phyloP scores from a whole-genome alignment of 2,329 filamentous ascomycete genomes.

The Sporothrix globosa region DNA sequence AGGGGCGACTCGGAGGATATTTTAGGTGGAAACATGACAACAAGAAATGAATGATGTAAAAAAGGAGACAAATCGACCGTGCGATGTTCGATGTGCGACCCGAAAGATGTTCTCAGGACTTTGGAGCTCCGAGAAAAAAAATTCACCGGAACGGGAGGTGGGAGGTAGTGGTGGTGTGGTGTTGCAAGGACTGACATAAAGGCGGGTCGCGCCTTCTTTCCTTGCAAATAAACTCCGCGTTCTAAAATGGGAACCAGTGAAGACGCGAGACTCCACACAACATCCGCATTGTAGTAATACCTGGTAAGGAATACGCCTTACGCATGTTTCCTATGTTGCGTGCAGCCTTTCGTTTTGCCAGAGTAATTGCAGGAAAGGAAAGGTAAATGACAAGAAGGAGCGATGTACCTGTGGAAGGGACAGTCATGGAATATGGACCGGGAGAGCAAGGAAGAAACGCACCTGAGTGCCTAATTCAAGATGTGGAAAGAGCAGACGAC shows the following conservation, averaged over 20 bases:
- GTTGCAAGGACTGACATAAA: neutral
- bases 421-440: neutral
- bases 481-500: neutral
- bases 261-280: neutral
- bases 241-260: neutral
- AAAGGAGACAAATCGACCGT: neutral
- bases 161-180: neutral
- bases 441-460: neutral
- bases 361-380: neutral
- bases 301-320: neutral
- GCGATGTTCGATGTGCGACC: neutral
- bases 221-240: constrained; percentile 18
- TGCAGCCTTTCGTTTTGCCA: neutral
- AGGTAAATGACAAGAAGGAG: neutral
- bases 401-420: neutral
- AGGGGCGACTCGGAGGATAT: neutral
- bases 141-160: neutral
- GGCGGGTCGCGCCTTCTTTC: constrained; percentile 20
- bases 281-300: neutral
- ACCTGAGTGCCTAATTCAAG: neutral
- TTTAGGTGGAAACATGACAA: neutral
- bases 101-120: neutral
- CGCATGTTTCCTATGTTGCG: constrained; percentile 15
- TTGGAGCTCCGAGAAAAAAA: neutral
- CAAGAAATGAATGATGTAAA: neutral